Base-by-base conservation (phyloP, 768 basidiomycete genomes). In the Collybia mongolica region DNA sequence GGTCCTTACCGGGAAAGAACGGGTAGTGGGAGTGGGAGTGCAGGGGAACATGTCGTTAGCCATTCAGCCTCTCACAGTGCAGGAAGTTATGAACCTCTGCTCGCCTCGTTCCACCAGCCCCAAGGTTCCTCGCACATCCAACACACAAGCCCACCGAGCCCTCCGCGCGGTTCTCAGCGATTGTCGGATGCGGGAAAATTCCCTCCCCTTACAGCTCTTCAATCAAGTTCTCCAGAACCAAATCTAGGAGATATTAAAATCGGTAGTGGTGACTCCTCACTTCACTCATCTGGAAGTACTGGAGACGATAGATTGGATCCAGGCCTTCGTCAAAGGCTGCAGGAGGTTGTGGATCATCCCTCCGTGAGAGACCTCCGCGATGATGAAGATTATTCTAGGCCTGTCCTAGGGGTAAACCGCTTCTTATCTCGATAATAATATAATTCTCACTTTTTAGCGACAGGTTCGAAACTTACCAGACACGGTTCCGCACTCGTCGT, bases 381-480 rank as follows among this genome's bases (percentile, higher is more conserved):
- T 55, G 75, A 80, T 23, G 77, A 81, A 52, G 83, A 82, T 52
- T 81, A 82, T 66, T 77, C 75, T 18, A 69, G 76, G 41, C 74
- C 72, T 44, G 80, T 84, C 20, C 73, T 85, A 53, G 80, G 71
- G 53, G 83, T 77, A 64, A 58, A 77, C 67, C 17, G 39, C 4
- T 5, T 19, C 32, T 37, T 12, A 23, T 41, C 39, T 40, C 24
- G 43, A 19, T 29, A 17, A 48, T n/a, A 18, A 23, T 22, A n/a
- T 24, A 38, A 45, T 47, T 39, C 51, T 32, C 36, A 22, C 44
- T 1, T 14, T 37, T 37, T 47, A 14, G 39, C 46, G 43, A 38
- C 53, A 83, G 81, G 79, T 83, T 60, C 79, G 82, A 44, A 83
- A 83, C 60, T 49, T 82, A 18, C 75, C 80, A 46, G 79, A 79